Evolutionary conservation across 768 basidiomycete species (phyloP).

Genomic region (Mycena metata): DNA sequence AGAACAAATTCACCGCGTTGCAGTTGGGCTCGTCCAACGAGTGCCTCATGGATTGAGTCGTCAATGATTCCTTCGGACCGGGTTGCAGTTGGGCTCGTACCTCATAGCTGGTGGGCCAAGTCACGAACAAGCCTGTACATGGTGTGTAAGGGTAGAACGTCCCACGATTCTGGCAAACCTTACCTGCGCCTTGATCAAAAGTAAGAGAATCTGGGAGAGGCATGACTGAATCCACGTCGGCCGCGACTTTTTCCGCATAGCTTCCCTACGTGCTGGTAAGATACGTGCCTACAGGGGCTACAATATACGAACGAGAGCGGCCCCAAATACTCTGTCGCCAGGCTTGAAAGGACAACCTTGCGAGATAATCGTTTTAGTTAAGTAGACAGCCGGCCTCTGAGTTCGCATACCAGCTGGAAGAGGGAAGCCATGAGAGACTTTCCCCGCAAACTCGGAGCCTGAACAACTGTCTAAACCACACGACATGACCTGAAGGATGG

Average conservation of each 20-base stretch:
- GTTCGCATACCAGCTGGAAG: conserved; percentile 64
- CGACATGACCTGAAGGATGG: no score
- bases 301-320: conserved; percentile 44
- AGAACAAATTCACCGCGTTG: conserved; percentile 92
- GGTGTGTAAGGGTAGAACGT: background rate
- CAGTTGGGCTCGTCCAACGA: conserved; percentile 81
- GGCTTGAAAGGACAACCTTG: conserved; percentile 76
- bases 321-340: conserved; percentile 93
- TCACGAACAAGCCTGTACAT: conserved; percentile 80
- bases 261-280: conserved; percentile 67
- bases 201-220: conserved; percentile 82
- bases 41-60: no score
- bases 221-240: conserved; percentile 62
- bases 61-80: conserved; percentile 57
- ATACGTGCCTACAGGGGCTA: background rate
- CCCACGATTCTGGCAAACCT: conserved; percentile 27
- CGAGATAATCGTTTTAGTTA: conserved; percentile 40
- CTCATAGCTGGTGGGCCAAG: conserved; percentile 95
- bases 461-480: no score
- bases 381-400: no score
- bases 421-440: conserved; percentile 75
- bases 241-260: conserved; percentile 82
- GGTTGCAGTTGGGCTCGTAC: conserved; percentile 85
- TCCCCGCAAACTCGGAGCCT: conserved; percentile 83
- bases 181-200: conserved; percentile 90